Evolutionary conservation across 108 stramenopile genomes (phyloP), one percentile per base, ranked within the genome.

Genomic region (Bacterosira constricta): DNA sequence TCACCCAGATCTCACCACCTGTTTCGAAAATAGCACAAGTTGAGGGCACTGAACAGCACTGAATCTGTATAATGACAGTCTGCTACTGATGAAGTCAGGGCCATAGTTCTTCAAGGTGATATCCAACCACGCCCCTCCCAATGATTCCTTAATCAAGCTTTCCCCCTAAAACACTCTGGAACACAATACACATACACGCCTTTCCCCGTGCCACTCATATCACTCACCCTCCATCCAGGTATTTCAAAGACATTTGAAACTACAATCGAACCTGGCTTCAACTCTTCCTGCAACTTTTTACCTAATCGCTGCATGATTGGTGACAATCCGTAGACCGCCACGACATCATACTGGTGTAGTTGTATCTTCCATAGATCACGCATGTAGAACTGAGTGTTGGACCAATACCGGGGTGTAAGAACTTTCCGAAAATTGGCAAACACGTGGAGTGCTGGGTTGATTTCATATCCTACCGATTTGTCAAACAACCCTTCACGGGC

Each of bases 231-330:
- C 87, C 87, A 88, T 11, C 77, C 77, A 0, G 87, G 87, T 25
- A 88, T 79, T 30, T 80, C 36, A 57, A 88, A 88, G 31, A 85
- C 85, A 67, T 88, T 88, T 0, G 83, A 84, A 12, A 88, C 66
- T 2, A 88, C 83, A 39, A 88, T 52, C 4, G 75, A 71, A 9
- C 85, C 87, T 4, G 75, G 80, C 39, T 61, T 56, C 51, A 88
- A 66, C 63, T 88, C 87, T 1, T 63, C 34, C 69, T 82, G 35
- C 51, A 88, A 42, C 65, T 88, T 88, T 1, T 41, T 44, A 0
- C 87, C 87, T 25, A 88, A 55, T 4, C 81, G 41, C 45, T 73
- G 52, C 87, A 88, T 88, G 8, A 88, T 88, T 0, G 87, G 87
- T n/a, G 67, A 34, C 10, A 88, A 54, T 10, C 87, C 87, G 63